Evolutionary conservation across 2,329 filamentous ascomycete species (phyloP), one percentile per base, ranked within the genome.

Genomic region (Colletotrichum orbiculare): DNA sequence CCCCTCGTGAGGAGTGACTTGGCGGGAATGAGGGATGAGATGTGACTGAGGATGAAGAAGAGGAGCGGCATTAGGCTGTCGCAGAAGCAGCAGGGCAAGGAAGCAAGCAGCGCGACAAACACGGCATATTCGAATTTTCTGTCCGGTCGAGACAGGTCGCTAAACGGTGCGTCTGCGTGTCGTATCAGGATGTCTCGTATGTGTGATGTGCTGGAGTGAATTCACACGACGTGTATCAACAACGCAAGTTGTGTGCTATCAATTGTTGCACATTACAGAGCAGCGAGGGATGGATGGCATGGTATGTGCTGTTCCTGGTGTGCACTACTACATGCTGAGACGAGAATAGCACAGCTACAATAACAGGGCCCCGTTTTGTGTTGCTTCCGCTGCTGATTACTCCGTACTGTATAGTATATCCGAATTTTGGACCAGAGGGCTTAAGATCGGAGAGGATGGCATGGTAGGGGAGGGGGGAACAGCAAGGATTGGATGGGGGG

Each of bases 21-120:
- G 58, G 62, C 62, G 47, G 43, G 57, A 48, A 52, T 56, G 62
- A 65, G 58, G 58, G 62, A 65, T 65, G 62, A 65, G 62, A 65
- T 65, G 62, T 65, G 62, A 65, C 56, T 42, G 58, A 65, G 45
- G 38, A 11, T 17, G 17, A 48, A 11, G 17, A 48, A 33, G 9
- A 46, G 43, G 6, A 46, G 43, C 15, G 15, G 13, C 11, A 15
- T 13, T 15, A 13, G 38, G 38, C 9, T 41, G 38, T 9, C 38
- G 42, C 41, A 42, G 52, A 42, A 56, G 54, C 33, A 41, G 45
- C 11, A 41, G 35, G 17, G 41, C 46, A 34, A 46, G 57, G 34
- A 15, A 50, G 35, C 46, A 48, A 54, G 52, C 25, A 54, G 48
- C 34, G 15, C 43, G 35, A 54, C 60, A 63, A 46, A 57, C 53